phyloP scores from a whole-genome alignment of 1,284 basidiomycete species.

The Pyrrhoderma lamaoense region DNA sequence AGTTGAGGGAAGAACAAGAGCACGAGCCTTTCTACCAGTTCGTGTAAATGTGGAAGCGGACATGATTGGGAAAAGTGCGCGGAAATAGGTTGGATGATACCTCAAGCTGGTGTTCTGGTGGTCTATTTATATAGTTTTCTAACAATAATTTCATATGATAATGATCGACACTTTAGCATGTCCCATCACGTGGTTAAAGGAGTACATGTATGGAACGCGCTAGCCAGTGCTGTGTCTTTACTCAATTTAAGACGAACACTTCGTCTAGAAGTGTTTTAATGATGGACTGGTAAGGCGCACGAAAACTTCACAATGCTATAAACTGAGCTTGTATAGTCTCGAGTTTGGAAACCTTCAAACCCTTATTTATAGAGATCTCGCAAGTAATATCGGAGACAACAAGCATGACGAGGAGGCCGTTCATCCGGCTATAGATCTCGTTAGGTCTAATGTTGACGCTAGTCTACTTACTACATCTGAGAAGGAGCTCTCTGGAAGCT shows the following conservation, averaged over 20 bases:
- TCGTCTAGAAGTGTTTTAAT: not conserved
- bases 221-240: no score
- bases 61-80: not conserved
- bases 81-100: no score
- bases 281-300: constrained; percentile 15
- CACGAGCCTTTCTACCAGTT: constrained; percentile 12
- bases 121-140: not conserved
- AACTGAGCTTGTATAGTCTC: constrained; percentile 24
- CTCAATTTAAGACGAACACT: not conserved
- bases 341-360: constrained; percentile 63
- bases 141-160: not conserved
- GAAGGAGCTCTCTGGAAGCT: constrained; percentile 17
- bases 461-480: constrained; percentile 23
- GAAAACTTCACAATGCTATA: not conserved
- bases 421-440: constrained; percentile 43
- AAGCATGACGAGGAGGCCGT: constrained; percentile 34
- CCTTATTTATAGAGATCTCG: constrained; percentile 75
- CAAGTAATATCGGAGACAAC: constrained; percentile 49
- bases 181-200: no score
- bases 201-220: not conserved
- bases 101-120: no score
- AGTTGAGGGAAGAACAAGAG: no score
- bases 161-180: not conserved
- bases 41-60: constrained; percentile 12
- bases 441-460: constrained; percentile 55